Percentiles rank a stretch among this genome's conserved stretches.
These are phyloP conservation scores for Dothideomycetes sp. DNA, from an alignment of 2,329 filamentous ascomycete genomes.

Conservation along the genomic window DNA sequence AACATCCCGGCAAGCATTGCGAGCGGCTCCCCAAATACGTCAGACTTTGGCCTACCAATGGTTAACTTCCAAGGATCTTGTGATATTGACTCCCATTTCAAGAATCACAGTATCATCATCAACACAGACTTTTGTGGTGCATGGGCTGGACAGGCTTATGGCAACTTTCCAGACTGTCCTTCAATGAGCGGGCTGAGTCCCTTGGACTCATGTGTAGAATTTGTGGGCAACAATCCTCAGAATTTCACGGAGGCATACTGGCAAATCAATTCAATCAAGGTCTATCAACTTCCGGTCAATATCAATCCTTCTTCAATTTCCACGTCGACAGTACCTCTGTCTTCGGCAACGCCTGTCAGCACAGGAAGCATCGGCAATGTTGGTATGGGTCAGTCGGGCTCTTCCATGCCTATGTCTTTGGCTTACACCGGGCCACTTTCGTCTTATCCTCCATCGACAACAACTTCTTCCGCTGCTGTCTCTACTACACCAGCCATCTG, in stretches of 20 bases:
- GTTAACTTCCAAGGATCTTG: slow-evolving; percentile 50
- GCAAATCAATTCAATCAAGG: slow-evolving; percentile 32
- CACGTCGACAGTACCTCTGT: slow-evolving; percentile 4
- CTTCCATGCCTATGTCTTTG: slow-evolving; percentile 14
- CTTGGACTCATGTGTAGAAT: slow-evolving; percentile 24
- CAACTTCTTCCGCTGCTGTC: slow-evolving; percentile 8
- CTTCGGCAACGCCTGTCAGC: slow-evolving; percentile 11
- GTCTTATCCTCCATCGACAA: slow-evolving; percentile 15
- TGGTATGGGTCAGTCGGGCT: slow-evolving; percentile 22
- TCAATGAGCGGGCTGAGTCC: slow-evolving; percentile 17
- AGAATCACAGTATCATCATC: slow-evolving; percentile 31
- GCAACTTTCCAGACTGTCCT: slow-evolving; percentile 22
- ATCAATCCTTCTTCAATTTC: slow-evolving; percentile 9
- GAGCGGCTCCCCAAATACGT: slow-evolving; percentile 45
- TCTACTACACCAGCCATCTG: slow-evolving; percentile 16
- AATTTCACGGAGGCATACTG: slow-evolving; percentile 31
- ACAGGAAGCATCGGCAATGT: slow-evolving; percentile 18
- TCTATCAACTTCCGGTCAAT: slow-evolving; percentile 28
- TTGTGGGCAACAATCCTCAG: slow-evolving; percentile 25
- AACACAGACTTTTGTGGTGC: slow-evolving; percentile 34
- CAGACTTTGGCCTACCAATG: slow-evolving; percentile 51
- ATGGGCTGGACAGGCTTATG: slow-evolving; percentile 28
- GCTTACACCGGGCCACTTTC: slow-evolving; percentile 24
- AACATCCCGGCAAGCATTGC: slow-evolving; percentile 34
- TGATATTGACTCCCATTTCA: slow-evolving; percentile 29